Conservation (phyloP, 495 filamentous ascomycete species). For the Paragyromitra xinjiangensis region DNA sequence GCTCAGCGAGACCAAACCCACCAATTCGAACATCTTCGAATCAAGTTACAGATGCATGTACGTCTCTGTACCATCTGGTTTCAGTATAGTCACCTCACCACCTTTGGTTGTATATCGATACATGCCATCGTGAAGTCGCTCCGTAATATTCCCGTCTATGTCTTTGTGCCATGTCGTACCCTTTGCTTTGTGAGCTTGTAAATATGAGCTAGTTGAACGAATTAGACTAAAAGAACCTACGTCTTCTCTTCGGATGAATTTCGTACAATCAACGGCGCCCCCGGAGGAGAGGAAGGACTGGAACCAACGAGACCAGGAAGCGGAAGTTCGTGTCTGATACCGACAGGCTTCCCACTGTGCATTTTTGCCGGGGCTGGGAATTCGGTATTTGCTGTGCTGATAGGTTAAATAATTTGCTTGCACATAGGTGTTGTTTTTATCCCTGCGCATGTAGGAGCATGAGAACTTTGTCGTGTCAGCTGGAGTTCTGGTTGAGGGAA, state of each 20-base stretch:
- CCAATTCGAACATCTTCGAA: not conserved
- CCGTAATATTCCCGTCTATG: not conserved
- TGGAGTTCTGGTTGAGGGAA: not conserved
- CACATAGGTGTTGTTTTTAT: not conserved
- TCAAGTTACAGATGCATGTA: not conserved
- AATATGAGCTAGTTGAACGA: not conserved
- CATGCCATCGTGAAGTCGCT: not conserved
- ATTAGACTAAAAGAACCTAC: not conserved
- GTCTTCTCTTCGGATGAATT: not conserved
- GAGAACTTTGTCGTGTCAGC: not conserved
- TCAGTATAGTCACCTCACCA: not conserved
- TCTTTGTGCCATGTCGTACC: constrained; percentile 2
- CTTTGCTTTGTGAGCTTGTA: not conserved
- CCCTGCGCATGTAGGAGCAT: not conserved
- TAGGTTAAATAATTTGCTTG: not conserved
- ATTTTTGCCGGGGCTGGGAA: not conserved
- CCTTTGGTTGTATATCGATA: not conserved
- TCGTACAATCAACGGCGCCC: not conserved
- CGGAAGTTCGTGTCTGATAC: not conserved
- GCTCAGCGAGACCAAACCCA: not conserved
- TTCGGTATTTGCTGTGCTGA: not conserved
- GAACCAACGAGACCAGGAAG: not conserved
- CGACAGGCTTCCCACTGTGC: not conserved
- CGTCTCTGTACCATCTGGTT: not conserved
- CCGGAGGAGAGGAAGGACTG: not conserved